Base-by-base conservation (phyloP, 192 early-diverging fungal genomes). In the Blastocladiella britannica region DNA sequence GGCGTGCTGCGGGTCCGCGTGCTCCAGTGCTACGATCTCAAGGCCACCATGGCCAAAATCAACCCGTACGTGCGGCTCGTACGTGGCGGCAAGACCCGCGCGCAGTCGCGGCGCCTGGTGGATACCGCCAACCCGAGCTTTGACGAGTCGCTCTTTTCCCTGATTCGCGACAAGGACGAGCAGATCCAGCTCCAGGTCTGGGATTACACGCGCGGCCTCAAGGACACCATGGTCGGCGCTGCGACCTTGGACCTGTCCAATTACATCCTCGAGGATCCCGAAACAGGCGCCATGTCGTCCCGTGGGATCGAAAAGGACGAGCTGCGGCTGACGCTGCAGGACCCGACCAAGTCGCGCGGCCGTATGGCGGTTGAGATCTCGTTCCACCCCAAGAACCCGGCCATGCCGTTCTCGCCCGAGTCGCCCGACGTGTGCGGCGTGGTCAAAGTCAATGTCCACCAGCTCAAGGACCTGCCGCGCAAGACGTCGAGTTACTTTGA, bases 1-100 rank as follows among this genome's bases (percentile, higher is more conserved):
- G 90, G 87, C 53, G 70, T 90, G 51, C 65, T 89, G 28, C 81
- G 89, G 65, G 59, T 93, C 27, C 80, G 84, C 43, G 70, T 89
- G 53, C 62, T 81, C 47, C 73, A 74, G 58, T 90, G 85, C 4
- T 78, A 83, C 28, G 74, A 77, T 20, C 65, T 96, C 51, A 77
- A 79, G 62, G 74, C 76, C 9, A 64, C 85, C 54, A 81, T 74
- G 15, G 79, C 82, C 62, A 90, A 86, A 68, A 93, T 89, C 1
- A 91, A 97, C 58, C 94, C 94, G 22, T 98, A 94, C 69, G 73
- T 78, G 29, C 79, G 84, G 53, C 68, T 95, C 22, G 69, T 79
- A 63, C 68, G 82, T 28, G 71, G 73, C 31, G 72, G 72, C 57
- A 63, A 72, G 47, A 59, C 72, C n/a, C 70, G 87, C 54, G 85